Conservation (phyloP, 345 rosid species). For the Eucalyptus marginata region DNA sequence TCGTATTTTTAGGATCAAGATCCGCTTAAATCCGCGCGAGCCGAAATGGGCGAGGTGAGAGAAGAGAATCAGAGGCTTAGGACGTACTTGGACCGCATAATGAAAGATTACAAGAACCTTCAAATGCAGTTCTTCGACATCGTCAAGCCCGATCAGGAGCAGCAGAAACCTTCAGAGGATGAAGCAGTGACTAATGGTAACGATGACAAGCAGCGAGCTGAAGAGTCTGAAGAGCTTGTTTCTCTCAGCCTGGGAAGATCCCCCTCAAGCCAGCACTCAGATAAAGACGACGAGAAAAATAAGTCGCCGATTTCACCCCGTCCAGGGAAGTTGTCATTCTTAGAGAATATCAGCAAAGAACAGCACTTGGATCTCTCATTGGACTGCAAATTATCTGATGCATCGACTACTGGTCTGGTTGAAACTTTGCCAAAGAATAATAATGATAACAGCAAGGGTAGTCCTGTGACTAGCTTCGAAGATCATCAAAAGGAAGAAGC, state of each 20-base stretch:
- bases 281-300: conserved; percentile 4
- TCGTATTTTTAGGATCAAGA: not conserved
- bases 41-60: conserved; percentile 60
- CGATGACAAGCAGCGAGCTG: not conserved
- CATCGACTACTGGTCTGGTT: conserved; percentile 2
- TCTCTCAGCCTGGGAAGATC: conserved; percentile 54
- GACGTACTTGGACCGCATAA: conserved; percentile 28
- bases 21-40: conserved; percentile 42
- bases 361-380: conserved; percentile 33
- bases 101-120: conserved; percentile 57
- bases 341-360: not conserved
- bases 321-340: conserved; percentile 8
- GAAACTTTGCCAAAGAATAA: conserved; percentile 4
- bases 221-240: conserved; percentile 40
- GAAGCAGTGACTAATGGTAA: not conserved
- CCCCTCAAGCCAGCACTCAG: not conserved
- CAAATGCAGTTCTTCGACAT: conserved; percentile 43
- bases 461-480: conserved; percentile 16
- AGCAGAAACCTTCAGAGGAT: not conserved
- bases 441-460: not conserved
- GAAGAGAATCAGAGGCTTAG: conserved; percentile 77
- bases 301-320: not conserved
- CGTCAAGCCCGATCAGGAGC: conserved; percentile 22
- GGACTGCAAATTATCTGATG: conserved; percentile 34
- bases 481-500: conserved; percentile 29